Evolutionary conservation across 495 filamentous ascomycete genomes (phyloP), one percentile per base, ranked within the genome.

Genomic region (Trypethelium eluteriae): DNA sequence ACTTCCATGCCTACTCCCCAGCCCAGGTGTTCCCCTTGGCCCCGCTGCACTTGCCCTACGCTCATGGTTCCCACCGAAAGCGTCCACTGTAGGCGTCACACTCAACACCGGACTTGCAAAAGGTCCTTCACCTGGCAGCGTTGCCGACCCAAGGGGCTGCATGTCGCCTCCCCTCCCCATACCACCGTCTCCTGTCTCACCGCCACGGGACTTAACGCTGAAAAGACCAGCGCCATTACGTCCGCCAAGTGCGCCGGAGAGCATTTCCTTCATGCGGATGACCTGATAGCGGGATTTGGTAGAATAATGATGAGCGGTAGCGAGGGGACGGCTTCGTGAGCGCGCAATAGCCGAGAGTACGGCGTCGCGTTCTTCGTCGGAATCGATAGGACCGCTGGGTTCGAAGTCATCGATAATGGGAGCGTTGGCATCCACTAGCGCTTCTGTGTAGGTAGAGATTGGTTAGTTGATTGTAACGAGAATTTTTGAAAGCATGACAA

Each of bases 391-490:
- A 0, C 82, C 88, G 34, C 81, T 84, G 39, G 88, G 88, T 64
- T 81, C 81, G 61, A 88, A 89, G 18, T 90, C 88, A 62, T 97
- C 92, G 65, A 90, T 88, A 4, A 93, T 78, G n/a, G 93, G 92
- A 7, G 91, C 92, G 74, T 93, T 93, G 69, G 93, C 93, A 74
- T 96, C 92, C 70, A 98, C 89, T 39, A 91, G 90, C 49, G 91
- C 92, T 79, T 96, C 89, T 93, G 73, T 75, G 70, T 46, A 25
- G 25, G 25, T 62, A 7, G 38, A 38, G 12, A 64, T 39, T 38
- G 59, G 49, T 66, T 64, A 61, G 61, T 10, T 1, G 41, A 62
- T 25, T 53, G 5, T 25, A 5, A 14, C 11, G 18, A 14, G 53
- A 11, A 44, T 59, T 39, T 61, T 11, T 2, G 25, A 36, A 36